Conservation (phyloP, 1,284 basidiomycete species). For the Ceratobasidium sp. region DNA sequence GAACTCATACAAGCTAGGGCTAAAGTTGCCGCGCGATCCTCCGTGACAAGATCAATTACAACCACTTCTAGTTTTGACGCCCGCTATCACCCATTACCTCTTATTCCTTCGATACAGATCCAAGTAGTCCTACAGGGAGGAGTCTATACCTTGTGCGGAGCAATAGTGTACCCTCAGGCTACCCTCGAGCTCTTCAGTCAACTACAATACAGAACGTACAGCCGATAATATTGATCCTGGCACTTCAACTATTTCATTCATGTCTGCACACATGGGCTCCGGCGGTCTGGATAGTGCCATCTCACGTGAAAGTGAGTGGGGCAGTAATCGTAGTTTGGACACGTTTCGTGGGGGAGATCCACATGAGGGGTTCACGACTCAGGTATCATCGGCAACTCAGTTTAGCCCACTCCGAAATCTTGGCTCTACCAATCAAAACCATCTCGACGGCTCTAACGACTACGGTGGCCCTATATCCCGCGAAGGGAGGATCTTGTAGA, state of each 20-base stretch:
- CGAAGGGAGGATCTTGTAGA: neutral
- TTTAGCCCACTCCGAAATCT: neutral
- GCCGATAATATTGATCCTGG: neutral
- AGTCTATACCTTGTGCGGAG: neutral
- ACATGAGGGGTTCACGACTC: constrained; percentile 3
- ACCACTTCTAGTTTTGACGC: neutral
- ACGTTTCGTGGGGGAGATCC: neutral
- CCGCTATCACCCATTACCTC: neutral
- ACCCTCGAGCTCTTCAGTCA: neutral
- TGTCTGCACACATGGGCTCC: neutral
- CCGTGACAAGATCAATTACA: neutral
- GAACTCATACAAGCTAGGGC: neutral
- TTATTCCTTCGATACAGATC: neutral
- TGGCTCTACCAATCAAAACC: neutral
- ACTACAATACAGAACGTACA: neutral
- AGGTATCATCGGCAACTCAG: neutral
- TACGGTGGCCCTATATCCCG: neutral
- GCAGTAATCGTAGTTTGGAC: neutral
- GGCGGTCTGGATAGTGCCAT: neutral
- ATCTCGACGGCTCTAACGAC: neutral
- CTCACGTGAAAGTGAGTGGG: neutral
- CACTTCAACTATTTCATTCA: neutral
- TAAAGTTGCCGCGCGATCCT: neutral
- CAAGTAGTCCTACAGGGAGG: neutral
- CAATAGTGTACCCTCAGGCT: neutral